phyloP scores from a whole-genome alignment of 768 basidiomycete genomes.

The Calocera cornea region DNA sequence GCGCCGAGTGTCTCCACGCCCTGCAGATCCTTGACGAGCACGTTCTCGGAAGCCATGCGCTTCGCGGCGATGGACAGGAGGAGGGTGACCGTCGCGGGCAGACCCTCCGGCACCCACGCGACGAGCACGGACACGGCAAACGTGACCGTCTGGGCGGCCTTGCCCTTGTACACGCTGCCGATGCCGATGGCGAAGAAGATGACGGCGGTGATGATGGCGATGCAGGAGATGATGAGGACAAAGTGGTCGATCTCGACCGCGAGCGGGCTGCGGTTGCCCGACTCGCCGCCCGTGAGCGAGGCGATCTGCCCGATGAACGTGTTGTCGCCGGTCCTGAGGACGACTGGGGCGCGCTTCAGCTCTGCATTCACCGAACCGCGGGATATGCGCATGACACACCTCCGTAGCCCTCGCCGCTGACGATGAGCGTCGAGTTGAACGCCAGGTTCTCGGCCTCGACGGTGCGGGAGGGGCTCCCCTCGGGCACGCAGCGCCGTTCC shows the following conservation, averaged over 20 bases:
- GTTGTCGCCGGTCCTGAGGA: slow-evolving; percentile 51
- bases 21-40: slow-evolving; percentile 61
- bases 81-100: slow-evolving; percentile 55
- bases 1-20: slow-evolving; percentile 55
- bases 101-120: slow-evolving; percentile 43
- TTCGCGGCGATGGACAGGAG: slow-evolving; percentile 56
- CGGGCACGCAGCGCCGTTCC: slow-evolving; percentile 36
- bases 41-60: slow-evolving; percentile 56
- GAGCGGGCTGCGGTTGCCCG: slow-evolving; percentile 52
- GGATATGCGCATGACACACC: slow-evolving; percentile 27
- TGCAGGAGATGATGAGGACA: slow-evolving; percentile 46
- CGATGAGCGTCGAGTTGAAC: slow-evolving; percentile 56
- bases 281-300: slow-evolving; percentile 47
- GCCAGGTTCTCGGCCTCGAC: slow-evolving; percentile 57
- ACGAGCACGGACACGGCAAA: slow-evolving; percentile 49
- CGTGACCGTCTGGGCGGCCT: slow-evolving; percentile 45
- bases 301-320: slow-evolving; percentile 53
- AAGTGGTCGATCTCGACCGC: slow-evolving; percentile 53
- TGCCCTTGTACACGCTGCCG: slow-evolving; percentile 50
- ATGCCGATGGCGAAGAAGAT: slow-evolving; percentile 55
- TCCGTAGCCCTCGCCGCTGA: slow-evolving; percentile 62
- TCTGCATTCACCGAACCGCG: neutral
- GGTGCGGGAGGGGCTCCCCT: slow-evolving; percentile 36
- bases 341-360: slow-evolving; percentile 29
- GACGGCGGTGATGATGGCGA: slow-evolving; percentile 43